These are phyloP conservation scores for Coemansia sp. DNA, from an alignment of 192 early-diverging fungal species.

Conservation along the genomic window DNA sequence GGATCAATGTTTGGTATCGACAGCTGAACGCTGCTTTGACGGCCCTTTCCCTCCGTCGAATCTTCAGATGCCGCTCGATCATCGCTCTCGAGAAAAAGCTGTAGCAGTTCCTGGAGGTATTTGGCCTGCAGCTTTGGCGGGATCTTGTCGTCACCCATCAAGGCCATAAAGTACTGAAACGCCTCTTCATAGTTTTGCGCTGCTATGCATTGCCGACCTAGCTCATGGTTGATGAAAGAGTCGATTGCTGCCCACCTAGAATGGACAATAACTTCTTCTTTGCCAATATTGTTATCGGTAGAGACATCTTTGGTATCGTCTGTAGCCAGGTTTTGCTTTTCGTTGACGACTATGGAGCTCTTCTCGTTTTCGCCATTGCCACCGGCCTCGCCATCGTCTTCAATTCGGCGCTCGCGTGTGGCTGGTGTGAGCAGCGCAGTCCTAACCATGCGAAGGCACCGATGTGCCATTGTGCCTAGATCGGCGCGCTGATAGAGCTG, in stretches of 20 bases:
- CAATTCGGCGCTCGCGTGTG: background rate
- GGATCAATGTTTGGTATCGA: slow-evolving; percentile 61
- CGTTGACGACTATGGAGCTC: background rate
- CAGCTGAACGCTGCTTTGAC: slow-evolving; percentile 45
- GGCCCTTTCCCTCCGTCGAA: background rate
- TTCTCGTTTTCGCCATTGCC: background rate
- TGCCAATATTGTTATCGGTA: background rate
- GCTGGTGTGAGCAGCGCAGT: slow-evolving; percentile 16
- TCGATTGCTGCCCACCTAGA: slow-evolving; percentile 58
- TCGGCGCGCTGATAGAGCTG: slow-evolving; percentile 76
- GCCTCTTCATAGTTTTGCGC: slow-evolving; percentile 73
- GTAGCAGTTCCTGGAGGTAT: slow-evolving; percentile 49
- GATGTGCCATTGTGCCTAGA: slow-evolving; percentile 72
- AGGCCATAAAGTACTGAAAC: slow-evolving; percentile 72
- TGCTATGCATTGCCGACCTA: slow-evolving; percentile 78
- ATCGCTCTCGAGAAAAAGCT: slow-evolving; percentile 40
- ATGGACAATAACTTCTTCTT: slow-evolving; percentile 1
- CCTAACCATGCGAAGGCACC: slow-evolving; percentile 66
- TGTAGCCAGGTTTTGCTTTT: background rate
- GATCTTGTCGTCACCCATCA: slow-evolving; percentile 57
- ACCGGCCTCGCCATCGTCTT: background rate
- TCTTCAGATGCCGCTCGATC: slow-evolving; percentile 7
- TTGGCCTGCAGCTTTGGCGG: slow-evolving; percentile 46
- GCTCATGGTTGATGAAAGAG: slow-evolving; percentile 85
- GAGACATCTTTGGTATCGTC: background rate